Evolutionary conservation across 345 rosid species (phyloP), one percentile per base, ranked within the genome.

Genomic region (Euphorbia pulcherrima): DNA sequence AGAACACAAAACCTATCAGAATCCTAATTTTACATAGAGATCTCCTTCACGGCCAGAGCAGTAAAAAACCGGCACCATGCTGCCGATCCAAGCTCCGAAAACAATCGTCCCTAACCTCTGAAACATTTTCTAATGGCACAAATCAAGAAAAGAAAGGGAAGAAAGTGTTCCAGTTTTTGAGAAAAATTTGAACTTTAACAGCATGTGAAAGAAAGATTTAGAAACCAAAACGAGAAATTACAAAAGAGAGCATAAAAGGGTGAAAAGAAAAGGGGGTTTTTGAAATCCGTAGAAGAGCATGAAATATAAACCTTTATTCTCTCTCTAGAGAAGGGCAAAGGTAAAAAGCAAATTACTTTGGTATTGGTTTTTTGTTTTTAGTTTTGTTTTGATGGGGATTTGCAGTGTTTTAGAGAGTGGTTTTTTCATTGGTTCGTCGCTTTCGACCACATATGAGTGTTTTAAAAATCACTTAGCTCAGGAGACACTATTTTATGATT

Each of bases 351-450:
- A 16, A 58, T 8, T 37, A 48, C 68, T 68, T 52, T 13, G 53
- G 67, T 55, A 20, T 53, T 52, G 50, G 28, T 52, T 67, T 75
- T 47, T 47, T 33, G 50, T 35, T 57, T 35, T 33, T 68, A 11
- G 41, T 30, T 39, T 64, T 59, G 12, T 16, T 58, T 56, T 59
- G 71, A 40, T 63, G 53, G 21, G 74, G 56, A 30, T 39, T n/a
- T n/a, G n/a, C n/a, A n/a, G n/a, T n/a, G n/a, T n/a, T 56, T 28
- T 57, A 28, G 40, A 20, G 65, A 71, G 74, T 58, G 28, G 65
- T 17, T 40, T 71, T 81, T 55, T 74, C 73, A 77, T 81, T 79
- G 85, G 84, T 27, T 75, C 75, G 78, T 84, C 82, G 55, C 79
- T 79, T 74, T 80, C 74, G 74, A 47, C 77, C 69, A 60, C 74